Evolutionary conservation across 495 filamentous ascomycete genomes (phyloP).

Genomic region (Poronia punctata): DNA sequence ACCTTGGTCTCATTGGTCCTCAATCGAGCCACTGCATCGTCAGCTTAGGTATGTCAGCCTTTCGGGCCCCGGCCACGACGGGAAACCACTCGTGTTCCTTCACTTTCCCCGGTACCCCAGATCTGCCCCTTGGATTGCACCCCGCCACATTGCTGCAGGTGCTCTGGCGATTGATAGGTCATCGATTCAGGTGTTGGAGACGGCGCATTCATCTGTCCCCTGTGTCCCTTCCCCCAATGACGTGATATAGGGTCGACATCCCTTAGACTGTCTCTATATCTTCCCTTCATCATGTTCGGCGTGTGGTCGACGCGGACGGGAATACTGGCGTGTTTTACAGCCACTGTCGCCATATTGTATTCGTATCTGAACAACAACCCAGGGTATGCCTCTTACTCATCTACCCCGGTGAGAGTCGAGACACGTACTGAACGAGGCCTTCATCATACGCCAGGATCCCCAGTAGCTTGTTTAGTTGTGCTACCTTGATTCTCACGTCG

Average conservation of each 20-base stretch:
- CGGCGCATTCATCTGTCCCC: too few species aligned
- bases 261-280: neutral
- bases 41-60: slow-evolving; percentile 21
- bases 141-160: neutral
- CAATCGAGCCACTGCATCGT: slow-evolving; percentile 13
- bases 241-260: neutral
- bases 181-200: neutral
- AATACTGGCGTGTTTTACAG: slow-evolving; percentile 4
- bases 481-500: neutral
- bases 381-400: slow-evolving; percentile 14
- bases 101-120: too few species aligned
- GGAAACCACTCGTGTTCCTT: too few species aligned
- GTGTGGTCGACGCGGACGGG: neutral
- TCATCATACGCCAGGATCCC: slow-evolving; percentile 1
- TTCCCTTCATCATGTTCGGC: slow-evolving; percentile 4
- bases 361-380: slow-evolving; percentile 11
- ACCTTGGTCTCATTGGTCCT: slow-evolving; percentile 15
- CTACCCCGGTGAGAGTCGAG: neutral
- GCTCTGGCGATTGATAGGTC: neutral
- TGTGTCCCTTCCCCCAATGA: too few species aligned
- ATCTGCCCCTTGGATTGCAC: too few species aligned
- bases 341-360: slow-evolving; percentile 19
- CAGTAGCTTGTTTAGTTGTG: neutral
- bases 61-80: neutral
- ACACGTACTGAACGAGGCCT: neutral